Evolutionary conservation across 495 filamentous ascomycete species (phyloP).

Genomic region (Tuber borchii): DNA sequence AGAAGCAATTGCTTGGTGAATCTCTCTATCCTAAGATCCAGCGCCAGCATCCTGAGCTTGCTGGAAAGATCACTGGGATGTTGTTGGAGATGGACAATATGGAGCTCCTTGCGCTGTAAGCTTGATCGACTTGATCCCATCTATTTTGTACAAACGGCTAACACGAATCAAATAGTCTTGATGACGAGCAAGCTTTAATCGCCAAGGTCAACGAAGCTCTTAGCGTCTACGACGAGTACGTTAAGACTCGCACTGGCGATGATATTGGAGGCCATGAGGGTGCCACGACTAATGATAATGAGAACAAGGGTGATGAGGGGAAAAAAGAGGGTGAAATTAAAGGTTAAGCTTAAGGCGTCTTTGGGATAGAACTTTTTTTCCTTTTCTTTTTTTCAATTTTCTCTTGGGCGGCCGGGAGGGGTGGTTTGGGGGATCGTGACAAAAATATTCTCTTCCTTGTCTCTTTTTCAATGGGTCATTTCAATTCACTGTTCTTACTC

Average conservation of each 20-base stretch:
- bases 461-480: constrained; percentile 5
- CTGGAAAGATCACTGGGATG: constrained; percentile 99
- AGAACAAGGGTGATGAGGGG: constrained; percentile 56
- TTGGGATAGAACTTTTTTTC: constrained; percentile 30
- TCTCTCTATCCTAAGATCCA: constrained; percentile 97
- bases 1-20: constrained; percentile 98
- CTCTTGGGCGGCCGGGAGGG: constrained; percentile 6
- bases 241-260: constrained; percentile 65
- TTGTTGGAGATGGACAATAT: constrained; percentile 96
- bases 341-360: constrained; percentile 36
- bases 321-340: constrained; percentile 30
- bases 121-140: constrained; percentile 38
- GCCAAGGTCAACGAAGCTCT: constrained; percentile 96
- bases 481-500: constrained; percentile 5
- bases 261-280: constrained; percentile 36
- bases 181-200: constrained; percentile 80
- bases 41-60: constrained; percentile 82
- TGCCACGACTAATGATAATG: constrained; percentile 45
- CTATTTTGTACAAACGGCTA: constrained; percentile 10
- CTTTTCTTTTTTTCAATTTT: constrained; percentile 12
- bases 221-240: constrained; percentile 94
- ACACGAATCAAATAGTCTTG: constrained; percentile 55
- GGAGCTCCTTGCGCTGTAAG: constrained; percentile 93
- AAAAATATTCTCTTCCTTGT: constrained; percentile 3
- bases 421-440: not conserved